phyloP scores from a whole-genome alignment of 169 alveolate genomes.

The Cytauxzoon felis region DNA sequence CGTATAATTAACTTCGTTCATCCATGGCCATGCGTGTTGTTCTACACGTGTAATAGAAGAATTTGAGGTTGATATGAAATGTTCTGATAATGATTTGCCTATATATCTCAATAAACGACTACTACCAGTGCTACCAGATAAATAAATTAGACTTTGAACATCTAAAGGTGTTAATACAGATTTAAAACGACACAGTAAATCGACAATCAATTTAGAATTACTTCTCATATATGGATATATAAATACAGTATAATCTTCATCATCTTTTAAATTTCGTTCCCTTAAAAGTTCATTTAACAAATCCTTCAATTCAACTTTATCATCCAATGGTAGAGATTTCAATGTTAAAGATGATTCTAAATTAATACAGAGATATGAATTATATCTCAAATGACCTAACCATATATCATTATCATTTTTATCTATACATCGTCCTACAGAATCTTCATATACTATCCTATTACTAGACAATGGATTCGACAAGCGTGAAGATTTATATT shows the following conservation, averaged over 20 bases:
- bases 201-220: conserved; percentile 18
- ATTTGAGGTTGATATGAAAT: conserved; percentile 1
- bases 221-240: conserved; percentile 42
- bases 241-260: conserved; percentile 39
- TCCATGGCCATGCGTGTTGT: conserved; percentile 62
- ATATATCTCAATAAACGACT: conserved; percentile 40
- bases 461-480: neutral
- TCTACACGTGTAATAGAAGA: conserved; percentile 46
- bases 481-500: conserved; percentile 1
- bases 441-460: conserved; percentile 43
- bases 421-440: conserved; percentile 3
- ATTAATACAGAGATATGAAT: conserved; percentile 13
- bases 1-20: conserved; percentile 6
- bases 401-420: conserved; percentile 51
- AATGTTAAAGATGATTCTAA: too few relatives aligned
- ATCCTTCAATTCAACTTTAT: too few relatives aligned
- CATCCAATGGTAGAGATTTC: too few relatives aligned
- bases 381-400: conserved; percentile 48
- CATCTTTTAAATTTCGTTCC: neutral
- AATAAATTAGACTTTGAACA: conserved; percentile 28
- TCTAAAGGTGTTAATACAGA: conserved; percentile 10
- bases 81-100: conserved; percentile 12
- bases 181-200: conserved; percentile 3
- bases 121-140: conserved; percentile 61
- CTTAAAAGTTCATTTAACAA: too few relatives aligned